Percentiles rank a stretch among this genome's conserved stretches.
Conservation (phyloP, 129 eudicot genomes). For the Ambrosia artemisiifolia region DNA sequence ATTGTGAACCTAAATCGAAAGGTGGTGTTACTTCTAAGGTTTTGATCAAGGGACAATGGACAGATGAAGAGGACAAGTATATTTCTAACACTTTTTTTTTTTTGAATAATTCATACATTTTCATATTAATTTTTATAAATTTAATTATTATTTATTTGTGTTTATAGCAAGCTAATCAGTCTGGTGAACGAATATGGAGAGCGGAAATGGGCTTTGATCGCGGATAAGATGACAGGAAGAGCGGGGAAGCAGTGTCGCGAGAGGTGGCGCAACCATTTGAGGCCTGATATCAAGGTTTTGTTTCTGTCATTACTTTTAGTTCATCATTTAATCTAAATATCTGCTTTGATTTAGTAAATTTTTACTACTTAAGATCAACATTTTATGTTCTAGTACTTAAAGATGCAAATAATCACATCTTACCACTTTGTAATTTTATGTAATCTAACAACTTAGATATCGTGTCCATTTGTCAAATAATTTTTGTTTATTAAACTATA, state of each 20-base stretch:
- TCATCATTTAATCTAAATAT: neutral
- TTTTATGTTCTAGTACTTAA: neutral
- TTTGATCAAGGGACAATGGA: conserved; percentile 75
- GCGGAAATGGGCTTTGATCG: conserved; percentile 62
- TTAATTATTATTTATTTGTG: neutral
- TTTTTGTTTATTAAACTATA: neutral
- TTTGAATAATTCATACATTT: neutral
- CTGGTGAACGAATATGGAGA: conserved; percentile 55
- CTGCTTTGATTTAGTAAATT: neutral
- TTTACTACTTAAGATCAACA: neutral
- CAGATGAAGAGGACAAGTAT: conserved; percentile 69
- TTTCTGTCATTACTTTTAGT: neutral
- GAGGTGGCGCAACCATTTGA: conserved; percentile 70
- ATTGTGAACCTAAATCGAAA: conserved; percentile 12
- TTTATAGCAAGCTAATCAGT: conserved; percentile 37
- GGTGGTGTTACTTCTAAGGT: conserved; percentile 23
- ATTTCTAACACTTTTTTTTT: neutral
- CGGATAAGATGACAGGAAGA: conserved; percentile 50
- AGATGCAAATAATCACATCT: too few species aligned
- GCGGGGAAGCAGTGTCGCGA: conserved; percentile 81
- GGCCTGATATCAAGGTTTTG: conserved; percentile 70
- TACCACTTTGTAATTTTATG: too few species aligned
- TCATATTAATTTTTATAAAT: neutral
- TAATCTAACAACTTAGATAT: neutral
- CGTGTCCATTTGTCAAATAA: conserved; percentile 10